Evolutionary conservation across 805 yeast genomes (phyloP), one percentile per base, ranked within the genome.

Genomic region (Torulaspora maleeae): DNA sequence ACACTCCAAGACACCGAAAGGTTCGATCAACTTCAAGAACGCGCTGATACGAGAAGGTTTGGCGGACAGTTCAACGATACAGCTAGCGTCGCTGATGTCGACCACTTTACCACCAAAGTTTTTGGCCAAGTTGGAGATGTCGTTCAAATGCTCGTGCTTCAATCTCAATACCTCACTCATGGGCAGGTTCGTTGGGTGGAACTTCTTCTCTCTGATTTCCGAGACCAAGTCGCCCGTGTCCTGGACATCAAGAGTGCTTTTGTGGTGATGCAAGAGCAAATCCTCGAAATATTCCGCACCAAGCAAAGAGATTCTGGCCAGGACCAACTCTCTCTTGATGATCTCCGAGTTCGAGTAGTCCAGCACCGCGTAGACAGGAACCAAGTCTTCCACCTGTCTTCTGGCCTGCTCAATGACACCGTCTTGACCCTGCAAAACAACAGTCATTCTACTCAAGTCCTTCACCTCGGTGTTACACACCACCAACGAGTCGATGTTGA

Each of bases 221-320:
- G 59, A 52, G 12, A 53, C 53, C 35, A 59, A 54, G 13, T 61
- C 66, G 15, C 57, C 56, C 10, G 62, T 42, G 9, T 68, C 62
- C 25, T 57, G 58, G 4, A 63, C 54, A n/a, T 64, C 59, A 10
- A 56, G 52, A 32, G 56, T 49, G 32, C 46, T 48, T 40, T 53
- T 53, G 41, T 60, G 61, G 68, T 91, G 98, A 55, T 88, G 91
- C 36, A 90, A 86, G 56, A 91, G 79, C 55, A 93, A 77, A 60
- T 91, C 97, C 66, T 90, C 95, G 71, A 93, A 93, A 73, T 90
- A 93, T 72, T 93, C 99, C n/a, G 97, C 95, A 33, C 99, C 99
- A 58, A 93, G 74, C 50, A 93, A 74, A 6, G 97, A 89, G 39
- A 93, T 83, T 73, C 96, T 82, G 27, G 96, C 96, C 61, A 93